Base-by-base conservation (phyloP, 2,329 filamentous ascomycete genomes). In the Albifimbria verrucaria region DNA sequence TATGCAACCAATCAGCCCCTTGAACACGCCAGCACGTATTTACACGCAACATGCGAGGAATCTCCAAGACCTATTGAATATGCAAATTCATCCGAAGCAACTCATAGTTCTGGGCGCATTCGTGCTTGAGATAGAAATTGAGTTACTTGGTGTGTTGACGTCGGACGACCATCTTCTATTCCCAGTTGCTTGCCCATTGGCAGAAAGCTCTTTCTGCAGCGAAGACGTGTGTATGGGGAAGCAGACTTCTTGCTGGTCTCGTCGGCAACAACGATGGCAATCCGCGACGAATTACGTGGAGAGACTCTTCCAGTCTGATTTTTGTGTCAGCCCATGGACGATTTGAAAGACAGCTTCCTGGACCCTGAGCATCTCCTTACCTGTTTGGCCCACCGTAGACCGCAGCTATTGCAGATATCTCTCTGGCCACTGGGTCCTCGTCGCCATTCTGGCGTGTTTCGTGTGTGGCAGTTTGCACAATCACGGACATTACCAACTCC, bases 351-450 rank as follows among this genome's bases (percentile, higher is more conserved):
- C n/a, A n/a, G n/a, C n/a, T 20, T 26, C 11, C 17, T 26, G n/a
- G 21, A 23, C n/a, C 7, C 15, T 42, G 18, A 5, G 24, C 9
- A 18, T 23, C 44, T 57, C 70, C 87, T 77, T 72, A 96, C 90
- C 81, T 96, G 89, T 76, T 97, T 97, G 42, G 93, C 93, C 89
- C 90, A 97, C 57, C 93, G 82, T 62, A 97, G 75, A 50, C 93
- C 93, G 73, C 93, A 97, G 71, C 91, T 95, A 72, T 97, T 97
- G 71, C 93, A 97, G 28, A 97, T 75, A 75, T 97, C 92, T 62
- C 93, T 83, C 66, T 96, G 90, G 9, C 93, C 93, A 68, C 91
- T 96, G 1, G 93, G 93, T 21, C 93, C 93, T 67, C 92, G 80
- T 61, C 93, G 83, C 93, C 93, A 97, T 74, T 97, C 93, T 1